Base-by-base conservation (phyloP, 352 stramenopile genomes). In the Thalassiosira exigua region DNA sequence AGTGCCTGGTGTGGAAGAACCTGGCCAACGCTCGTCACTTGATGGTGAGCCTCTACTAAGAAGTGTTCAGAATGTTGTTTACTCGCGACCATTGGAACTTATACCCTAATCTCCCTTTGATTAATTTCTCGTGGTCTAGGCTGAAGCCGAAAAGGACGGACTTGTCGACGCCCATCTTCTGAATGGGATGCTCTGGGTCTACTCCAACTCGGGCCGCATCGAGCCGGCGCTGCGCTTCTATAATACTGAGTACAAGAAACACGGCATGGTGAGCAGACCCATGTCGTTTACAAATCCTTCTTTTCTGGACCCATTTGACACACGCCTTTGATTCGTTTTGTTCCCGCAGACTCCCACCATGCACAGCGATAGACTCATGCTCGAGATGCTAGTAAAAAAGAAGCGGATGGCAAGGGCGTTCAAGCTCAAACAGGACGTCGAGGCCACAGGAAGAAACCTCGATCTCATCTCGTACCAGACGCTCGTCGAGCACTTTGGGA, bases 351-450 rank as follows among this genome's bases (percentile, higher is more conserved):
- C 54, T 29, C 89, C 86, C 56, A 92, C 79, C 9, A 79, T 72
- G 33, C 85, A 91, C 66, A 94, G 87, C 53, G 87, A 93, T 69
- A 82, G 89, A 26, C 50, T 93, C 42, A 51, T 93, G 27, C 27
- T 94, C 12, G 81, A 93, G 62, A 94, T 94, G 89, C 74, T 94
- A 39, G 52, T 94, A 7, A 82, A 87, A 32, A 86, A 92, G 48
- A 90, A 90, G 30, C 66, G 86, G 14, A 76, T 93, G 9, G 36
- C 71, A 2, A 54, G 89, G 61, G 87, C 87, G 42, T 78, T 94
- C 24, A 81, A 84, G 30, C 85, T 93, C 27, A 94, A 94, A 44
- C 56, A 90, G 51, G 75, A 80, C 22, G 74, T 94, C 19, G 87
- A 93, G 82, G 64, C 57, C 0, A 54, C 85, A 53, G 84, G 83